These are phyloP conservation scores for Colletotrichum orchidophilum DNA, from an alignment of 2,329 filamentous ascomycete species.

Conservation along the genomic window DNA sequence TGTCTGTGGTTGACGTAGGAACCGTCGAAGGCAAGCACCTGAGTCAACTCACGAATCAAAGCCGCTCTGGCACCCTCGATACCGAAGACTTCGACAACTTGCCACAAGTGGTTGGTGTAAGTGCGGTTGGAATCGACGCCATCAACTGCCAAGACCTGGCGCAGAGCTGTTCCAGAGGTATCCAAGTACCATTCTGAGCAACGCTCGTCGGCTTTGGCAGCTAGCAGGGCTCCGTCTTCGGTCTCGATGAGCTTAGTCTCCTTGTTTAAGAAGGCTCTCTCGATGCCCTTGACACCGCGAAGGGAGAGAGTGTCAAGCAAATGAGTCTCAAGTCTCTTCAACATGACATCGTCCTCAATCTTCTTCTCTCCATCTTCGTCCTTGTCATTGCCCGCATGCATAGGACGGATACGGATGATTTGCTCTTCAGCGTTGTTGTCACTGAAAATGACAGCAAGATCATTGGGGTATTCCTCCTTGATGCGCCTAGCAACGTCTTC, in stretches of 20 bases:
- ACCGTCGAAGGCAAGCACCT: slow-evolving; percentile 97
- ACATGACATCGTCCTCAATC: slow-evolving; percentile 88
- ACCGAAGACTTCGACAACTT: slow-evolving; percentile 93
- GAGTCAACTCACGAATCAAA: slow-evolving; percentile 86
- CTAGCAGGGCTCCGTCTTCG: slow-evolving; percentile 76
- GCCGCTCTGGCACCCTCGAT: slow-evolving; percentile 93
- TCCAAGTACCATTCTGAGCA: slow-evolving; percentile 97
- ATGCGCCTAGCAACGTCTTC: slow-evolving; percentile 91
- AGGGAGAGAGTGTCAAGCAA: slow-evolving; percentile 91
- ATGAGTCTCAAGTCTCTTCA: slow-evolving; percentile 91
- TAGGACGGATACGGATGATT: slow-evolving; percentile 90
- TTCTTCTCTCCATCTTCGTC: slow-evolving; percentile 70
- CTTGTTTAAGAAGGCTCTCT: slow-evolving; percentile 92
- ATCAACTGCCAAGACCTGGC: slow-evolving; percentile 83
- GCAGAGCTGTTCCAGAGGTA: slow-evolving; percentile 89
- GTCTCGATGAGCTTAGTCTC: slow-evolving; percentile 74
- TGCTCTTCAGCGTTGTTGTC: slow-evolving; percentile 98
- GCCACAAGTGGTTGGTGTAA: slow-evolving; percentile 95
- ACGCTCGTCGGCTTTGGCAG: slow-evolving; percentile 75
- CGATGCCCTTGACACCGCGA: slow-evolving; percentile 88
- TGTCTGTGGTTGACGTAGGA: slow-evolving; percentile 99
- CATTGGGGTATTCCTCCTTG: slow-evolving; percentile 85
- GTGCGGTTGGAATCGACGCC: slow-evolving; percentile 89
- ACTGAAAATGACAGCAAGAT: slow-evolving; percentile 93
- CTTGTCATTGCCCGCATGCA: slow-evolving; percentile 74